Conservation (phyloP, 176 grass and related monocot genomes). For the Echinochloa phyllopogon region DNA sequence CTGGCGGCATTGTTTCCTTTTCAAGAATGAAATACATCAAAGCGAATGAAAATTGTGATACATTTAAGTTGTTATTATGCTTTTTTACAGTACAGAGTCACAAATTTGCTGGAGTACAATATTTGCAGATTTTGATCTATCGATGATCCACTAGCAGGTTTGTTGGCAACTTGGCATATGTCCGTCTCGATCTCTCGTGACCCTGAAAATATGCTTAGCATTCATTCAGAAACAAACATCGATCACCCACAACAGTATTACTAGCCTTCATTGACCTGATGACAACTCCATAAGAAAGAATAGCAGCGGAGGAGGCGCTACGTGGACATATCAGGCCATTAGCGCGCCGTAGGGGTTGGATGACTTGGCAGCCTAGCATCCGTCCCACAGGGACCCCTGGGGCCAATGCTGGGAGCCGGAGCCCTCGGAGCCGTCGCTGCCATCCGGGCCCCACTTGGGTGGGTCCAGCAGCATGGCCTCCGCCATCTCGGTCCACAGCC, state of each 20-base stretch:
- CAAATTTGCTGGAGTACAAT: background rate
- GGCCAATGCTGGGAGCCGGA: conserved; percentile 42
- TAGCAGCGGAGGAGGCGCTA: background rate
- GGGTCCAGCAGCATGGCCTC: conserved; percentile 73
- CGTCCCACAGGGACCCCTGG: conserved; percentile 55
- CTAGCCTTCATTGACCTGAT: background rate
- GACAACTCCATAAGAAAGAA: background rate
- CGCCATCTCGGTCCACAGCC: conserved; percentile 67
- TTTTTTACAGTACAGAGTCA: background rate
- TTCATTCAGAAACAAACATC: background rate
- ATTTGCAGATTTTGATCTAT: background rate
- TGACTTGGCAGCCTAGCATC: background rate
- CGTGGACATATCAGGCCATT: background rate
- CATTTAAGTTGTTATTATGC: background rate
- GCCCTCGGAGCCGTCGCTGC: conserved; percentile 32
- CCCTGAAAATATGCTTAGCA: background rate
- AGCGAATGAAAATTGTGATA: background rate
- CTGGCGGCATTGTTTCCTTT: background rate
- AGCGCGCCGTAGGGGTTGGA: background rate
- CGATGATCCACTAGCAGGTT: background rate
- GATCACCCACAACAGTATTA: background rate
- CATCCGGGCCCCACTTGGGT: conserved; percentile 53
- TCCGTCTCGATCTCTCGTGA: background rate
- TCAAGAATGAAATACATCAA: background rate
- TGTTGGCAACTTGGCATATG: background rate